phyloP scores from a whole-genome alignment of 2,329 filamentous ascomycete genomes.

The Harringtonia lauricola region DNA sequence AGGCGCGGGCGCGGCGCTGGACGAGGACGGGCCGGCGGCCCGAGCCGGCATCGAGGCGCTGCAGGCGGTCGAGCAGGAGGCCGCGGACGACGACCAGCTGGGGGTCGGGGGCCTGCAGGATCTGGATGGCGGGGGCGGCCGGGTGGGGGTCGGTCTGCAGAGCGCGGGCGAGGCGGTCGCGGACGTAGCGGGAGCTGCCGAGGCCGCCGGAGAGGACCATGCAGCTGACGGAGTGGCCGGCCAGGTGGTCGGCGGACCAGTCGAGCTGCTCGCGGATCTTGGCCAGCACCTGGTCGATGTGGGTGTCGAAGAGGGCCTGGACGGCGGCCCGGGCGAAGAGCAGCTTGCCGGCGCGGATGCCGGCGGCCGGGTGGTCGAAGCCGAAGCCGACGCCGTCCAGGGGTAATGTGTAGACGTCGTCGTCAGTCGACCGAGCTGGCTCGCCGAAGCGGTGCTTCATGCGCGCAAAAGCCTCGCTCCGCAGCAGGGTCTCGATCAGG shows the following conservation, averaged over 20 bases:
- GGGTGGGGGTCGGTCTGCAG: constrained; percentile 22
- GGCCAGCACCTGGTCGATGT: constrained; percentile 26
- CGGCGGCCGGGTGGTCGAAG: constrained; percentile 24
- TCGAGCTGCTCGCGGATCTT: constrained; percentile 28
- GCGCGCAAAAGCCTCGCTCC: constrained; percentile 11
- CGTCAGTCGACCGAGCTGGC: constrained; percentile 27
- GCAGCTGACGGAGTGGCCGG: constrained; percentile 22
- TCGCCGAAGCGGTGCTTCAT: constrained; percentile 31
- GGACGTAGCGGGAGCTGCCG: constrained; percentile 34
- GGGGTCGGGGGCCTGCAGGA: constrained; percentile 36
- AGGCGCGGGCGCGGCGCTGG: constrained; percentile 27
- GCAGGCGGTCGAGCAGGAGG: constrained; percentile 37
- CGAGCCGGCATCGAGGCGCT: constrained; percentile 31
- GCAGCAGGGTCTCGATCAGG: constrained; percentile 21
- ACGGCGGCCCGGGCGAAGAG: constrained; percentile 29
- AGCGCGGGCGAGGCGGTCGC: constrained; percentile 27
- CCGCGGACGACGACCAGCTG: constrained; percentile 45
- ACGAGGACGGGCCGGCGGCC: constrained; percentile 29
- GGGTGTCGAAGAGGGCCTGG: constrained; percentile 30
- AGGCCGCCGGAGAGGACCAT: constrained; percentile 34
- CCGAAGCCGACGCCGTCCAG: constrained; percentile 31
- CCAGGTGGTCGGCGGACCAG: constrained; percentile 22
- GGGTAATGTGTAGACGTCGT: constrained; percentile 27
- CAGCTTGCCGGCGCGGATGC: constrained; percentile 29
- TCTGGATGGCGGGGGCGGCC: constrained; percentile 23